These are phyloP conservation scores for Triadica sebifera DNA, from an alignment of 345 rosid species.

Conservation along the genomic window DNA sequence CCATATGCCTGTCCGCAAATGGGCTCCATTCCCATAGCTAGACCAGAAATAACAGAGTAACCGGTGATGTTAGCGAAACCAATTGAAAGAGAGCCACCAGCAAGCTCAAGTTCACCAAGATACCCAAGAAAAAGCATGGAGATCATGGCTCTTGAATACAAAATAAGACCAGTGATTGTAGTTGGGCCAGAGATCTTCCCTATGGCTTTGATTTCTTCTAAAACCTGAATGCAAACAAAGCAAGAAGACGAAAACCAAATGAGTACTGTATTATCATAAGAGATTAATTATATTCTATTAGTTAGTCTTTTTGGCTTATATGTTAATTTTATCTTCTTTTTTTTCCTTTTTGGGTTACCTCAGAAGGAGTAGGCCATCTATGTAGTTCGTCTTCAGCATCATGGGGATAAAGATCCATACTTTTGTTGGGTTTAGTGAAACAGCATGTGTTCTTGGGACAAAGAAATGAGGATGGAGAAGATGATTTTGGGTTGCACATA, in stretches of 20 bases:
- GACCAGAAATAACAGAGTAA: constrained; percentile 95
- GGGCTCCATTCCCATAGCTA: constrained; percentile 99
- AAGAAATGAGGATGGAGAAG: constrained; percentile 52
- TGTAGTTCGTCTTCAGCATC: constrained; percentile 37
- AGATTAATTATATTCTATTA: background rate
- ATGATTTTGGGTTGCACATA: constrained; percentile 67
- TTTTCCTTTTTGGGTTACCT: constrained; percentile 53
- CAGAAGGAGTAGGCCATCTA: constrained; percentile 79
- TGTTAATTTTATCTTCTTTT: too few relatives aligned
- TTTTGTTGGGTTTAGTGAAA: constrained; percentile 44
- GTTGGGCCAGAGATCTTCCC: constrained; percentile 92
- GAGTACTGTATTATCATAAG: background rate
- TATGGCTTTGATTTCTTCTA: constrained; percentile 77
- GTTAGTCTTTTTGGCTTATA: background rate
- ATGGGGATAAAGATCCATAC: constrained; percentile 31
- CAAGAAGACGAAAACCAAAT: background rate
- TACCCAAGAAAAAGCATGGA: constrained; percentile 97
- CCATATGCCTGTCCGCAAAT: constrained; percentile 97
- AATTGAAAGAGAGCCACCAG: constrained; percentile 91
- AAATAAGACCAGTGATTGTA: constrained; percentile 71
- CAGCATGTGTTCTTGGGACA: constrained; percentile 37
- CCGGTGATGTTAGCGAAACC: constrained; percentile 98
- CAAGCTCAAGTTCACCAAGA: constrained; percentile 93
- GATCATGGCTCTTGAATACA: constrained; percentile 91
- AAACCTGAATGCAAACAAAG: constrained; percentile 46